Evolutionary conservation across 2,329 filamentous ascomycete species (phyloP), one percentile per base, ranked within the genome.

Genomic region (Amesomyces nigricolor): DNA sequence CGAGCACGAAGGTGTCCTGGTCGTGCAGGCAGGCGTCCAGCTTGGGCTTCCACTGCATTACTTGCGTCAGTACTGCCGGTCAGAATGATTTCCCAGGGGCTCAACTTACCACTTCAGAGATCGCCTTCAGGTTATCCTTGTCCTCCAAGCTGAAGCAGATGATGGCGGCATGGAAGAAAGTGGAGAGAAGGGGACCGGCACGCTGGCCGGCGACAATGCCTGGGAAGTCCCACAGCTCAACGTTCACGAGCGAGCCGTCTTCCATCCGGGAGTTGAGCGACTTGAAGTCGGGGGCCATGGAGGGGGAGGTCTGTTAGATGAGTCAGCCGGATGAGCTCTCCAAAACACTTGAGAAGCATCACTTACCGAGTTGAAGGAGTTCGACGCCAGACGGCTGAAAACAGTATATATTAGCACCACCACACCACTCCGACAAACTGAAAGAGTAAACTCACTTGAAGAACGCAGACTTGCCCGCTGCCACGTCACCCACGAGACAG

Each of bases 101-200:
- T 35, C 14, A 32, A 50, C 63, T 29, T 63, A 73, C 71, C 59
- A 65, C 65, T 1, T 57, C 58, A 32, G 63, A 62, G 7, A 67
- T 59, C 11, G 61, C 59, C 10, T 60, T 43, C 29, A 72, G 64
- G 35, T 65, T 66, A n/a, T 51, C 52, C 37, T 62, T 45, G 50
- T 64, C 64, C 43, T 67, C 67, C 43, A 73, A 57, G 47, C 63
- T 64, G 51, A 70, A 72, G 61, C 72, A 74, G 42, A 74, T 65
- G 50, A 73, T 66, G 4, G 70, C 66, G 2, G 67, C 71, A 26
- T 73, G 68, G 45, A 66, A 68, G n/a, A 62, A 62, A 16, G 55
- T 60, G 14, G 59, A 51, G 1, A 55, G 29, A 11, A 67, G 61
- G 1, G 59, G 48, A 16, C 51, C 42, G 8, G 53, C 40, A 7